Evolutionary conservation across 2,329 filamentous ascomycete genomes (phyloP), one percentile per base, ranked within the genome.

Genomic region (Biscogniauxia marginata): DNA sequence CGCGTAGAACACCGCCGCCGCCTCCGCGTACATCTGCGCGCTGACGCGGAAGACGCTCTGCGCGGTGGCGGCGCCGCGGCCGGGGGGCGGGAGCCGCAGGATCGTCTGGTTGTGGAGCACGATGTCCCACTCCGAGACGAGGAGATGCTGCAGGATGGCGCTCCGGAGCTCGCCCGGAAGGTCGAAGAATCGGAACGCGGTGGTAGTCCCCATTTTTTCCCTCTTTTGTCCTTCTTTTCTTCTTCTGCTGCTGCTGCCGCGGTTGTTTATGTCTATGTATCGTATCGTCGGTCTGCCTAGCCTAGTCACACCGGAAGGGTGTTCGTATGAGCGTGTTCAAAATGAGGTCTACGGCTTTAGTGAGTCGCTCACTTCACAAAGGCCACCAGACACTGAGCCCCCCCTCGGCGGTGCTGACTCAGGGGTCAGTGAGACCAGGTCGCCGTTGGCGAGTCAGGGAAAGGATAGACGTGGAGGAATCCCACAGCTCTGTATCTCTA

Each of bases 11-110:
- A 71, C 61, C 39, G 64, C 64, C 2, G 68, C 70, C 22, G 68
- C 68, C 50, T 71, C 69, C 44, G 67, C 67, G 46, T 71, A 69
- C 64, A 71, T 69, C 59, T 71, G 69, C 18, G 63, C 52, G 50
- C 57, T 68, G 54, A 70, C 67, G 19, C 66, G 59, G 53, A 71
- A 67, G n/a, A 70, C 47, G 49, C 55, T n/a, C n/a, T 59, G 43
- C 66, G n/a, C 20, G 62, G 55, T n/a, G n/a, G n/a, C n/a, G 7
- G 52, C 56, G 22, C 54, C 22, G 9, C 47, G 52, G 3, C 57
- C 56, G 7, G 48, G 30, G 22, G 63, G n/a, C 8, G 63, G 57
- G 13, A 51, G 54, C 19, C 52, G 49, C 24, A 62, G 63, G n/a
- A 59, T 46, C 6, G 64, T 67, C n/a, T 55, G 53, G 34, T 60